Percentiles rank a stretch among this genome's conserved stretches.
These are phyloP conservation scores for Pulveroboletus sp. DNA, from an alignment of 1,284 basidiomycete genomes.

Conservation along the genomic window DNA sequence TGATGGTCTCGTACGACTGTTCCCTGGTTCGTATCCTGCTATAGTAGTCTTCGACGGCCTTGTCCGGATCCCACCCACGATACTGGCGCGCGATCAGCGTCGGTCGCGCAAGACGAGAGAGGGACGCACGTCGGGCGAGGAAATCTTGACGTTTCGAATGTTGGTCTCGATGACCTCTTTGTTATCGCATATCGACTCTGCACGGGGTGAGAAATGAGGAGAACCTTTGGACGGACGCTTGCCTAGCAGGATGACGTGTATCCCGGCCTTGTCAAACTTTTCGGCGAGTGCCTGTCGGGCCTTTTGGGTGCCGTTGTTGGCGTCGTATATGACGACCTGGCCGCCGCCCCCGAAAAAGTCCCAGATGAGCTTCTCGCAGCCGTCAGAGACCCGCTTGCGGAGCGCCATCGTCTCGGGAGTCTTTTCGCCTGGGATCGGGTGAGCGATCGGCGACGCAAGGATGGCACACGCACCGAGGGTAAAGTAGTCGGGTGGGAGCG, in stretches of 20 bases:
- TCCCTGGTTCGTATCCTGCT: conserved; percentile 88
- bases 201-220: not conserved
- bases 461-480: conserved; percentile 58
- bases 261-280: conserved; percentile 80
- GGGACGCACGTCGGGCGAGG: conserved; percentile 86
- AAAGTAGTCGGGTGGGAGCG: conserved; percentile 92
- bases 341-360: conserved; percentile 87
- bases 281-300: conserved; percentile 74
- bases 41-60: conserved; percentile 91
- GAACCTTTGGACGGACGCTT: conserved; percentile 29
- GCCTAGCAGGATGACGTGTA: conserved; percentile 95
- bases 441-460: not conserved
- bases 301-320: conserved; percentile 87
- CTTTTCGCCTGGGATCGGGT: conserved; percentile 60
- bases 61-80: conserved; percentile 87
- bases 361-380: conserved; percentile 87
- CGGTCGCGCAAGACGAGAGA: not conserved
- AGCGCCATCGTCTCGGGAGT: conserved; percentile 78
- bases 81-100: conserved; percentile 58
- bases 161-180: conserved; percentile 93
- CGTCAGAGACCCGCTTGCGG: conserved; percentile 71
- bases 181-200: conserved; percentile 86
- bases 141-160: conserved; percentile 96
- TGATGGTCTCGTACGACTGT: conserved; percentile 85
- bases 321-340: conserved; percentile 98